Percentiles rank a stretch among this genome's conserved stretches.
Conservation (phyloP, 768 basidiomycete species). For the Boletus rubescentipes region DNA sequence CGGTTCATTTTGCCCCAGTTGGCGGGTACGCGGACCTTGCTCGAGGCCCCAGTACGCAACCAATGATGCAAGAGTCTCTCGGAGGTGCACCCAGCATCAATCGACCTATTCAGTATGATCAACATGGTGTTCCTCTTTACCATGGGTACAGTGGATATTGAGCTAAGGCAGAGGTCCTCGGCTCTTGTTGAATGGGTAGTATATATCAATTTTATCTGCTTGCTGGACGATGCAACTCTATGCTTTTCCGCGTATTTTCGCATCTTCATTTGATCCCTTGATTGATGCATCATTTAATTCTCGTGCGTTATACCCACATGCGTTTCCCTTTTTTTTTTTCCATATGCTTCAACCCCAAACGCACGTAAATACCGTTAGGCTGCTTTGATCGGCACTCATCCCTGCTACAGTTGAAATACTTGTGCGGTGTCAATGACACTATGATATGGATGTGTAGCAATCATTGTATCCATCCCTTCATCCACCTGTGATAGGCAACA, state of each 20-base stretch:
- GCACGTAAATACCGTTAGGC: conserved; percentile 5
- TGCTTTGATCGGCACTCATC: conserved; percentile 10
- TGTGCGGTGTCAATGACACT: conserved; percentile 4
- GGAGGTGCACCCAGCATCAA: conserved; percentile 42
- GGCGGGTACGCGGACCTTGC: conserved; percentile 83
- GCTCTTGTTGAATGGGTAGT: background rate
- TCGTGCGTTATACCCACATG: conserved; percentile 23
- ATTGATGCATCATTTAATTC: conserved; percentile 1
- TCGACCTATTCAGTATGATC: conserved; percentile 49
- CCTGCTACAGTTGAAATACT: background rate
- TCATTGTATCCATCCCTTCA: conserved; percentile 21
- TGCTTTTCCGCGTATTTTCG: background rate
- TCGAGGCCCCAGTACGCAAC: conserved; percentile 70
- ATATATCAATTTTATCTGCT: conserved; percentile 19
- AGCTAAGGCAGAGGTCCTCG: background rate
- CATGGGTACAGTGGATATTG: conserved; percentile 38
- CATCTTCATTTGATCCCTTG: background rate
- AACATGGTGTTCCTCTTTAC: conserved; percentile 58
- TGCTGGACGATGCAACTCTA: conserved; percentile 33
- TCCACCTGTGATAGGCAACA: conserved; percentile 24
- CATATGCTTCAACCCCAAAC: background rate
- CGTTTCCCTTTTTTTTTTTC: background rate
- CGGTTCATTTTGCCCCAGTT: conserved; percentile 56
- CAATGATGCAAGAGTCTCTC: conserved; percentile 45
- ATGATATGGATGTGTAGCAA: conserved; percentile 12